Conservation (phyloP, 2,329 filamentous ascomycete species). For the Verruconis gallopava region DNA sequence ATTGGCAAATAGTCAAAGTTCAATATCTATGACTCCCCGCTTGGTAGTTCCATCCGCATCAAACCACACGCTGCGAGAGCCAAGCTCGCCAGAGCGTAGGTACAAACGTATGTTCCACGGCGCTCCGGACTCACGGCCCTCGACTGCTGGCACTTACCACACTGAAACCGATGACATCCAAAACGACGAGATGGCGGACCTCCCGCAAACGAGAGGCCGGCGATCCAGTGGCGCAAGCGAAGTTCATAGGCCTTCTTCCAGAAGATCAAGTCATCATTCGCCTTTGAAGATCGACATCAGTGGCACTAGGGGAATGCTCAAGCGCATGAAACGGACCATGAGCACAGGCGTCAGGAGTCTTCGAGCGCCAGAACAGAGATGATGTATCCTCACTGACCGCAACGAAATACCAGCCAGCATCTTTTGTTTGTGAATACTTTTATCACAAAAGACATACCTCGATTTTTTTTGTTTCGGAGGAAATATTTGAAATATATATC, state of each 20-base stretch:
- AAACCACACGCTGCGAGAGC: conserved; percentile 11
- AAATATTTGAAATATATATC: no score
- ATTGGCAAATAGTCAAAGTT: conserved; percentile 1
- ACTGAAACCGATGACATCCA: conserved; percentile 2
- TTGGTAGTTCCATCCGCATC: conserved; percentile 12
- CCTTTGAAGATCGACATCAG: conserved; percentile 14
- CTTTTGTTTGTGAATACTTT: no score
- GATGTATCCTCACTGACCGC: neutral
- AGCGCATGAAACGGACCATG: conserved; percentile 16
- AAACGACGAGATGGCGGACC: conserved; percentile 7
- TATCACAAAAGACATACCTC: no score
- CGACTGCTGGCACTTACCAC: conserved; percentile 6
- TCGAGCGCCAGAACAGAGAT: conserved; percentile 15
- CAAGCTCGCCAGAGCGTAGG: conserved; percentile 26
- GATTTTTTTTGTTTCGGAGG: conserved; percentile 1
- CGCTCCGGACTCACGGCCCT: conserved; percentile 2
- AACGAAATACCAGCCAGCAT: neutral
- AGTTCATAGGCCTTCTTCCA: neutral
- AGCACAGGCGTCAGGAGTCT: conserved; percentile 18
- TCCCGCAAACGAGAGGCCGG: conserved; percentile 2
- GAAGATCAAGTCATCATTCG: neutral
- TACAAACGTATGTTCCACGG: conserved; percentile 32
- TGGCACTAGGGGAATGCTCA: conserved; percentile 16
- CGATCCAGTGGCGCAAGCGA: neutral
- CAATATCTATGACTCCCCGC: conserved; percentile 12